phyloP scores from a whole-genome alignment of 2,329 filamentous ascomycete species.

The Penicillium digitatum region DNA sequence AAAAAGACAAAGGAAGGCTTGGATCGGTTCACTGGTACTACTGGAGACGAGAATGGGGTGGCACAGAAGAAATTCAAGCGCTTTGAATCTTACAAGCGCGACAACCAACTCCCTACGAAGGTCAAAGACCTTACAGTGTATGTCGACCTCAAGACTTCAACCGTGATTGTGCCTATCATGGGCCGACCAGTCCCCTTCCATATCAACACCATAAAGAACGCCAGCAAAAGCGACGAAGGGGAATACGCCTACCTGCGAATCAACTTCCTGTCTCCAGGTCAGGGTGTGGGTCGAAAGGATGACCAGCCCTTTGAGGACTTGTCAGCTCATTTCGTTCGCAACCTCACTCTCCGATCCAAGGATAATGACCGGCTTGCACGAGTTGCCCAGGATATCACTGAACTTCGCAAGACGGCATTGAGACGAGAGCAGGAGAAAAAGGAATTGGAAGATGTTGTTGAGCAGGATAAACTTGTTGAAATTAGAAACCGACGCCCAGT shows the following conservation, averaged over 20 bases:
- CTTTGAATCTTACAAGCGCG: conserved; percentile 97
- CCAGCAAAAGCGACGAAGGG: conserved; percentile 93
- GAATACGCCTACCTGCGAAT: conserved; percentile 92
- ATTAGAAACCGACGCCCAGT: conserved; percentile 89
- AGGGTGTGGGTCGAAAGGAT: conserved; percentile 94
- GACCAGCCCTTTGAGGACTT: conserved; percentile 98
- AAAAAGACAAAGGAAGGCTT: conserved; percentile 91
- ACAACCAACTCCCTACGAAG: conserved; percentile 82
- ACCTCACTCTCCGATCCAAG: conserved; percentile 88
- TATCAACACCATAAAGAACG: conserved; percentile 97
- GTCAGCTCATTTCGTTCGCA: conserved; percentile 90
- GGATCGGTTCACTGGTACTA: conserved; percentile 78
- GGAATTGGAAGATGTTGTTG: conserved; percentile 97
- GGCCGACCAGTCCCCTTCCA: conserved; percentile 96
- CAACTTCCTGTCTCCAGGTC: conserved; percentile 94
- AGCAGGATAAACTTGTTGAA: conserved; percentile 95
- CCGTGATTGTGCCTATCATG: conserved; percentile 93
- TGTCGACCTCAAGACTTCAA: conserved; percentile 84
- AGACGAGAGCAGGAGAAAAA: conserved; percentile 98
- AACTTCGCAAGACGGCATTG: conserved; percentile 87
- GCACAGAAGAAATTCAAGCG: conserved; percentile 98
- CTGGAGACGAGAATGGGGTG: conserved; percentile 78
- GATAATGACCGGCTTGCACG: conserved; percentile 85
- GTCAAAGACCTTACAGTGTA: conserved; percentile 84
- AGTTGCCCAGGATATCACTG: conserved; percentile 87